Conservation (phyloP, 2,329 filamentous ascomycete genomes). For the Paecilomyces fulvus region DNA sequence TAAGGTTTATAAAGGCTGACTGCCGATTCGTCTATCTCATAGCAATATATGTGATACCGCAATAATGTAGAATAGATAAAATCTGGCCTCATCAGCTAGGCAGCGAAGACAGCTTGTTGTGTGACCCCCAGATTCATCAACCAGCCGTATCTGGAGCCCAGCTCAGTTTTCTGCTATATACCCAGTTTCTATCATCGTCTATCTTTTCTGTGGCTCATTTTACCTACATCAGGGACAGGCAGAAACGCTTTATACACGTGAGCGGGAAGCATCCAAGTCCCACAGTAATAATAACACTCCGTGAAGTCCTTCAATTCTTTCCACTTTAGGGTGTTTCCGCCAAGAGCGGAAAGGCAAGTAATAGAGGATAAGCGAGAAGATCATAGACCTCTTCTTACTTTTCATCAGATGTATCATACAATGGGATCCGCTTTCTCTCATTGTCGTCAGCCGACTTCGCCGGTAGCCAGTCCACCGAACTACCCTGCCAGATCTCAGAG, state of each 20-base stretch:
- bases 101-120: background rate
- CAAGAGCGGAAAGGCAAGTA: background rate
- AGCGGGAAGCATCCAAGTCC: background rate
- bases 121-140: background rate
- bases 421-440: constrained; percentile 7
- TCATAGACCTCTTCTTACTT: background rate
- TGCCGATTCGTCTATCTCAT: background rate
- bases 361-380: background rate
- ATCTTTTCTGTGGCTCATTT: background rate
- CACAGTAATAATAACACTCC: background rate
- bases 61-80: background rate
- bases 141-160: background rate
- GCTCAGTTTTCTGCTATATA: background rate
- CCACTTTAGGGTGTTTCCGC: background rate
- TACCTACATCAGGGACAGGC: background rate
- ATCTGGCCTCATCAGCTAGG: background rate
- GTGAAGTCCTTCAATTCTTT: background rate
- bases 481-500: constrained; percentile 7
- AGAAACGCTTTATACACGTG: background rate
- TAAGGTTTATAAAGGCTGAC: background rate
- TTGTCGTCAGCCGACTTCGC: constrained; percentile 9
- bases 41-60: background rate
- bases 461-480: constrained; percentile 12
- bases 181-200: background rate
- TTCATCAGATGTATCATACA: constrained; percentile 8